Conservation (phyloP, 352 stramenopile species). For the Pythium pectinolyticum region DNA sequence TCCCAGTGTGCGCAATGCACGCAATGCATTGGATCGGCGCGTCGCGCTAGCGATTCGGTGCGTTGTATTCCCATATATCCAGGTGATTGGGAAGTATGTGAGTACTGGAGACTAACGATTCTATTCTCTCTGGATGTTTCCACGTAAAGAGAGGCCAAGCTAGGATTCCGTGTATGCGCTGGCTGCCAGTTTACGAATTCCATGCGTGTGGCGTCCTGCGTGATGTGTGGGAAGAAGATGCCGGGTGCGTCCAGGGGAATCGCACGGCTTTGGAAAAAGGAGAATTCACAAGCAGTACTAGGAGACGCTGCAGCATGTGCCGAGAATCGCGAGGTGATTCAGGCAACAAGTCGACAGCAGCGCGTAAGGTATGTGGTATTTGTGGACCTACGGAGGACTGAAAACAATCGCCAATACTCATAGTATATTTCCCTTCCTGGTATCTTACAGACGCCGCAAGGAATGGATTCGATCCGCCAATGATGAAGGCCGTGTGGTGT, state of each 20-base stretch:
- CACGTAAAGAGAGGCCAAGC: slow-evolving; percentile 8
- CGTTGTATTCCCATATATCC: too few species aligned
- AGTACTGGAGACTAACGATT: neutral
- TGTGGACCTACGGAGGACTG: neutral
- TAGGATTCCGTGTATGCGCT: slow-evolving; percentile 12
- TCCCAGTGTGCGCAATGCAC: slow-evolving; percentile 23
- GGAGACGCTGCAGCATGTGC: neutral
- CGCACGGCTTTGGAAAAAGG: neutral
- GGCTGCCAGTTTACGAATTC: slow-evolving; percentile 22
- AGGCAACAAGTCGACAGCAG: neutral
- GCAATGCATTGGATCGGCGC: slow-evolving; percentile 22
- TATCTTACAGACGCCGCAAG: too few species aligned
- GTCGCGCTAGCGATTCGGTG: slow-evolving; percentile 24
- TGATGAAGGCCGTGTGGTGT: too few species aligned
- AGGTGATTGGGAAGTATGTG: neutral
- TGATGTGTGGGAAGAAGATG: slow-evolving; percentile 13
- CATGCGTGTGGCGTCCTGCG: slow-evolving; percentile 12
- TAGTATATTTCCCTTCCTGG: too few species aligned
- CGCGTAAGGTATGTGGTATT: slow-evolving; percentile 20
- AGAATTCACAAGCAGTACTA: neutral
- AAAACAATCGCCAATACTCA: neutral
- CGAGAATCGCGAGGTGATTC: neutral
- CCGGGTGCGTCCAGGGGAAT: neutral
- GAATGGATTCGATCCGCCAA: too few species aligned
- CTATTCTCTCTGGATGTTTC: too few species aligned